Base-by-base conservation (phyloP, 805 yeast genomes). In the Tetrapisispora phaffii region DNA sequence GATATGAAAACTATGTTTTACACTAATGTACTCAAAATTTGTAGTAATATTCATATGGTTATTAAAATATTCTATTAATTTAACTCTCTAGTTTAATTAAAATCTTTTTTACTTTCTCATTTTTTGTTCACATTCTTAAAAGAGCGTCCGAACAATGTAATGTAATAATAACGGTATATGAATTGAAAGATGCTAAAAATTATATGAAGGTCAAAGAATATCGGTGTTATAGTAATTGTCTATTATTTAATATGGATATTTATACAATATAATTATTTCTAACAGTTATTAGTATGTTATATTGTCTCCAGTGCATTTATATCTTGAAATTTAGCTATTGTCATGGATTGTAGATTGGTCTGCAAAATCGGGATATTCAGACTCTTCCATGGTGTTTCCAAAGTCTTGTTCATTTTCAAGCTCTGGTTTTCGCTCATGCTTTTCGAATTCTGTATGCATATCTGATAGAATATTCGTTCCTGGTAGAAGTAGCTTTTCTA, bases 331-430 rank as follows among this genome's bases (percentile, higher is more conserved):
- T n/a, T 38, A 28, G 16, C n/a, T 23, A 26, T 38, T n/a, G 6
- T 16, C 16, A 7, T 23, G 39, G n/a, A 38, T 38, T 8, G 41
- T 38, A 5, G 41, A 38, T 28, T 38, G 41, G 13, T 38, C 41
- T 17, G 12, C 41, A 17, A 38, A 10, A 19, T 38, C 41, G 17
- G 9, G 8, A 3, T 15, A n/a, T 5, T 17, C 34, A 9, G 34
- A n/a, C 16, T 32, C 34, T 12, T 32, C 7, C 5, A 17, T 8
- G 16, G n/a, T 5, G n/a, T 38, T 24, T 26, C 19, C 21, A 12
- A n/a, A 23, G 13, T 7, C 21, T 7, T 8, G 15, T 16, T 36
- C 17, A 23, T 38, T 16, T 12, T 12, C 8, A 17, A 12, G 8
- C 3, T 17, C 7, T 4, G 24, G 24, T 17, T 13, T 13, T 9